Evolutionary conservation across 2,329 filamentous ascomycete genomes (phyloP).

Genomic region (Colletotrichum caudatum): DNA sequence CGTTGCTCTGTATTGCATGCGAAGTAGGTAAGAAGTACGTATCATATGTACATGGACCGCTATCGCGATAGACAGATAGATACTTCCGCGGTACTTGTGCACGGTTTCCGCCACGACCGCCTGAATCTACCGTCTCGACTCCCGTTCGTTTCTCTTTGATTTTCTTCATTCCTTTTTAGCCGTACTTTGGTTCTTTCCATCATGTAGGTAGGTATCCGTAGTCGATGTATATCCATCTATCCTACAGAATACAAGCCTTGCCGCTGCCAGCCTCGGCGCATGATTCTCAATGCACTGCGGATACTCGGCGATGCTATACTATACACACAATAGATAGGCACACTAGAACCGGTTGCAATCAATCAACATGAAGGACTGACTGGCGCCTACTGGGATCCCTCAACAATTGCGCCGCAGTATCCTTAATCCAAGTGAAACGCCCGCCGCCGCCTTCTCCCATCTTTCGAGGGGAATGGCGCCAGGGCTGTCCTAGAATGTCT

Average conservation of each 20-base stretch:
- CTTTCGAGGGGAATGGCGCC: neutral
- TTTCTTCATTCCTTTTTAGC: slow-evolving; percentile 1
- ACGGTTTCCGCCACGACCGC: slow-evolving; percentile 9
- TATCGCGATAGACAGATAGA: slow-evolving; percentile 19
- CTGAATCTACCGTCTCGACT: neutral
- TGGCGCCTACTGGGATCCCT: slow-evolving; percentile 5
- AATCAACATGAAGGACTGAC: slow-evolving; percentile 23
- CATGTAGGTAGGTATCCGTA: too few relatives aligned
- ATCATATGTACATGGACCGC: neutral
- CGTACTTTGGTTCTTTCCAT: neutral
- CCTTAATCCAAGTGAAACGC: slow-evolving; percentile 32
- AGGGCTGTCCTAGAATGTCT: slow-evolving; percentile 19
- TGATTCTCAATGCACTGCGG: neutral
- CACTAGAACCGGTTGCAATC: slow-evolving; percentile 8
- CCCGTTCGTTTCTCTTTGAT: neutral
- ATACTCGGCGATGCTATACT: neutral
- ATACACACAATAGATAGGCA: neutral
- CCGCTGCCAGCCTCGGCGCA: neutral
- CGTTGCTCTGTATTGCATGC: neutral
- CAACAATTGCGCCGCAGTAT: slow-evolving; percentile 2
- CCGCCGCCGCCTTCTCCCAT: neutral
- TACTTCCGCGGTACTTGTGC: slow-evolving; percentile 35
- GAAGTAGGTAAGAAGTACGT: neutral
- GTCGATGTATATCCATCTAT: too few relatives aligned
- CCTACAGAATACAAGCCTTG: neutral